Base-by-base conservation (phyloP, 176 grass and related monocot genomes). In the Oryza nivara region DNA sequence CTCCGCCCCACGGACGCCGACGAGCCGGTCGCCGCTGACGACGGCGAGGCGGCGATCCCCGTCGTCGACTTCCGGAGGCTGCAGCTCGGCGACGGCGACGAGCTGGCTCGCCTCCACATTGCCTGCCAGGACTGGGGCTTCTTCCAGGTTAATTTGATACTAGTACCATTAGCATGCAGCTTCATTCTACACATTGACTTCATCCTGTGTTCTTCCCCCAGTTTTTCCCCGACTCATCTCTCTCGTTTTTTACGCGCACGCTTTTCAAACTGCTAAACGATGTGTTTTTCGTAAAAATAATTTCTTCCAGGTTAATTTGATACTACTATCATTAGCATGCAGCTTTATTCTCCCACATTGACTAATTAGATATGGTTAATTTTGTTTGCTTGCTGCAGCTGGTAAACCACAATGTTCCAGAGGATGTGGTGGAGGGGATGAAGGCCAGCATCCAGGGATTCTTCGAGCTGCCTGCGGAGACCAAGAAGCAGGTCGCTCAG, bases 81-180 rank as follows among this genome's bases (percentile, higher is more conserved):
- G 32, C 10, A 70, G 44, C 15, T 40, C 70, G 19, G 28, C 23
- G 15, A 32, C 4, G 16, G 16, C 15, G 73, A 68, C 6, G 84
- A 88, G 46, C 77, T 77, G 47, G 44, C 85, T 4, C 48, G 68
- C 7, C 89, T 91, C 23, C 73, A 87, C 72, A 35, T 8, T 9
- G 85, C 87, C 47, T 92, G 87, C 58, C 87, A 81, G 72, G 84
- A 92, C 1, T 89, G 87, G 91, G 91, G 91, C 51, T 92, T 92
- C 87, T 92, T 92, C 70, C 87, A 92, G 86, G 90, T 88, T 56
- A 10, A 16, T 73, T 35, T 35, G 35, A 35, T 35, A 5, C 35
- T 35, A 40, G 0, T 40, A 40, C 4, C 22, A 26, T 8, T 35
- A 35, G 15, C 3, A 26, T 35, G 7, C 45, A 15, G 44, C 26